Evolutionary conservation across 2,329 filamentous ascomycete species (phyloP).

Genomic region (Fusarium sp.): DNA sequence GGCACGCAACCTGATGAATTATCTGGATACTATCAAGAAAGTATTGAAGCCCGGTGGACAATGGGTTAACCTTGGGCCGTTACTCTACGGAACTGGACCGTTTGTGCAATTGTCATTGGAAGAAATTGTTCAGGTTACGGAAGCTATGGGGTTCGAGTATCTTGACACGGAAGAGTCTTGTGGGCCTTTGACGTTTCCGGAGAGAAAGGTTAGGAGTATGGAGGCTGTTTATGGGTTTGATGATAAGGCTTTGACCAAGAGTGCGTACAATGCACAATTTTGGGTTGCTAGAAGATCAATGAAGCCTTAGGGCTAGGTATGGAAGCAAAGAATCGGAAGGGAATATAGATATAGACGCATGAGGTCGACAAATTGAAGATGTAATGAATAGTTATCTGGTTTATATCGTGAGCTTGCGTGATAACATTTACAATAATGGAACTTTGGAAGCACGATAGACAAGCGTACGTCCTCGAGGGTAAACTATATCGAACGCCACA

Average conservation of each 20-base stretch:
- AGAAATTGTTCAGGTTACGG: slow-evolving; percentile 64
- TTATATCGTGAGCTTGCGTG: too few relatives aligned
- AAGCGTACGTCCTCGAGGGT: too few relatives aligned
- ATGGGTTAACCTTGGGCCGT: slow-evolving; percentile 71
- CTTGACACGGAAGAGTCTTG: slow-evolving; percentile 59
- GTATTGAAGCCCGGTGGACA: slow-evolving; percentile 63
- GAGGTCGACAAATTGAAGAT: too few relatives aligned
- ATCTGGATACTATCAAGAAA: slow-evolving; percentile 67
- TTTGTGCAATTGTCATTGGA: slow-evolving; percentile 69
- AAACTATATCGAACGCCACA: too few relatives aligned
- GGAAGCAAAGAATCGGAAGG: too few relatives aligned
- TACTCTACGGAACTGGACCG: slow-evolving; percentile 69
- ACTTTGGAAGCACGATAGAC: too few relatives aligned
- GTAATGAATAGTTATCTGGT: too few relatives aligned
- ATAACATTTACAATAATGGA: too few relatives aligned
- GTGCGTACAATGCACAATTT: slow-evolving; percentile 68
- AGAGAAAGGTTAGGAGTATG: slow-evolving; percentile 59
- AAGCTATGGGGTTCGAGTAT: slow-evolving; percentile 67
- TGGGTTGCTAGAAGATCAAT: slow-evolving; percentile 61
- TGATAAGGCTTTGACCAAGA: slow-evolving; percentile 63
- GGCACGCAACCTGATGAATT: slow-evolving; percentile 68
- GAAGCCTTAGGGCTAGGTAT: slow-evolving; percentile 9
- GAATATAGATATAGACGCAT: too few relatives aligned
- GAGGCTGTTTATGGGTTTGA: slow-evolving; percentile 69
- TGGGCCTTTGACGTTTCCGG: slow-evolving; percentile 61